A percentile compares a stretch with the other conserved stretches of the same genome.
Conservation (phyloP, 179 eudicot genomes). For the Amaranthus tricolor region DNA sequence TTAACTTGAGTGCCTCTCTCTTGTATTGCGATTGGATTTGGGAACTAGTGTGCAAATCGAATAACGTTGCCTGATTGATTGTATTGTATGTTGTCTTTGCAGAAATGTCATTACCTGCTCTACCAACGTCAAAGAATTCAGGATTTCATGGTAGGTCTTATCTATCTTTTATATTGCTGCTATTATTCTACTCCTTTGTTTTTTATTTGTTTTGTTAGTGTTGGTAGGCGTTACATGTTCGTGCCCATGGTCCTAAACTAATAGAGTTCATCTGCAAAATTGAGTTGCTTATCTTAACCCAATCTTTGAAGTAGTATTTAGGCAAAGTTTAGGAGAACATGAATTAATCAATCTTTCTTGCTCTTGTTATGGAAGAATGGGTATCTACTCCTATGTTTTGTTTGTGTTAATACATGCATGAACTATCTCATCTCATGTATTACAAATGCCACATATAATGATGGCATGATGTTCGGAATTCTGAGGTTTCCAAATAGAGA, state of each 20-base stretch:
- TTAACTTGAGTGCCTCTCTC: neutral
- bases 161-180: neutral
- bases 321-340: neutral
- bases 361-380: neutral
- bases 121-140: conserved; percentile 60
- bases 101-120: conserved; percentile 98
- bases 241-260: neutral
- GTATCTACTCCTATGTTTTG: neutral
- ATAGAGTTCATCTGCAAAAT: neutral
- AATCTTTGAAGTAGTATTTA: neutral
- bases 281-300: neutral
- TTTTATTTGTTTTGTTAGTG: neutral
- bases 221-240: neutral
- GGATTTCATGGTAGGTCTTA: conserved; percentile 54
- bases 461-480: neutral
- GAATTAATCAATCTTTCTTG: neutral
- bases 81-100: conserved; percentile 27
- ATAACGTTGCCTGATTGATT: conserved; percentile 14
- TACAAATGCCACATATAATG: neutral
- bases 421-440: neutral
- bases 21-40: neutral
- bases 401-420: neutral
- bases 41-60: neutral
- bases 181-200: neutral
- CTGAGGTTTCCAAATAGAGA: neutral